Percentiles rank a stretch among this genome's conserved stretches.
These are phyloP conservation scores for Pisolithus albus DNA, from an alignment of 768 basidiomycete species.

Conservation along the genomic window DNA sequence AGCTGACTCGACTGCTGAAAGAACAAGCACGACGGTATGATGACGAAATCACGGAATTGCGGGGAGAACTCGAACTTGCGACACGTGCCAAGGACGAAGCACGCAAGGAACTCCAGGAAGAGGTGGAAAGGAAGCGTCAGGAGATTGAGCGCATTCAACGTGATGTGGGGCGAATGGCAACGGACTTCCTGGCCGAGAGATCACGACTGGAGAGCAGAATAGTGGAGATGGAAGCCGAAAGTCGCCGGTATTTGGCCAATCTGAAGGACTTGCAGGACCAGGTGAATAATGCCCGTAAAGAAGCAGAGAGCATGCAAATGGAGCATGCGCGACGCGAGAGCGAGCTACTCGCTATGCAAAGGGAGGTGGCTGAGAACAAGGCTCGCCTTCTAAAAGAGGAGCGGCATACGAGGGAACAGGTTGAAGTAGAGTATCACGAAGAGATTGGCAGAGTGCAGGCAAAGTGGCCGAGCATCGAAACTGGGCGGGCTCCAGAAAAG, in stretches of 20 bases:
- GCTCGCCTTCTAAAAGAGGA: slow-evolving; percentile 25
- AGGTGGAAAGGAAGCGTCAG: slow-evolving; percentile 35
- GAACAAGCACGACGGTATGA: slow-evolving; percentile 41
- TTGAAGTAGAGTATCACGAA: slow-evolving; percentile 22
- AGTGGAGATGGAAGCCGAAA: slow-evolving; percentile 21
- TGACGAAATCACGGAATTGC: slow-evolving; percentile 41
- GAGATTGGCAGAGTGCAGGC: slow-evolving; percentile 22
- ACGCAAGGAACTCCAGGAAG: slow-evolving; percentile 37
- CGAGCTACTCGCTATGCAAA: slow-evolving; percentile 19
- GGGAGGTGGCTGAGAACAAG: slow-evolving; percentile 21
- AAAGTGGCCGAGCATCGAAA: slow-evolving; percentile 14
- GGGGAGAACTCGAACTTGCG: slow-evolving; percentile 41
- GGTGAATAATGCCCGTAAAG: slow-evolving; percentile 21
- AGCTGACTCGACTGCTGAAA: slow-evolving; percentile 43
- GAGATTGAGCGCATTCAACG: slow-evolving; percentile 38
- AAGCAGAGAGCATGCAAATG: slow-evolving; percentile 23
- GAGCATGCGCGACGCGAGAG: slow-evolving; percentile 23
- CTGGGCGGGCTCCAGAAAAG: slow-evolving; percentile 9
- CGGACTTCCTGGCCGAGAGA: slow-evolving; percentile 35
- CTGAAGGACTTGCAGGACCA: slow-evolving; percentile 23
- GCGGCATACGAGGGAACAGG: slow-evolving; percentile 19
- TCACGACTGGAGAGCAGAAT: slow-evolving; percentile 24
- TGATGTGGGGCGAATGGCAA: slow-evolving; percentile 34
- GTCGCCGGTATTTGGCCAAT: slow-evolving; percentile 10
- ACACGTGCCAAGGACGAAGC: slow-evolving; percentile 41